Evolutionary conservation across 495 filamentous ascomycete genomes (phyloP).

Genomic region (Platismatia glauca): DNA sequence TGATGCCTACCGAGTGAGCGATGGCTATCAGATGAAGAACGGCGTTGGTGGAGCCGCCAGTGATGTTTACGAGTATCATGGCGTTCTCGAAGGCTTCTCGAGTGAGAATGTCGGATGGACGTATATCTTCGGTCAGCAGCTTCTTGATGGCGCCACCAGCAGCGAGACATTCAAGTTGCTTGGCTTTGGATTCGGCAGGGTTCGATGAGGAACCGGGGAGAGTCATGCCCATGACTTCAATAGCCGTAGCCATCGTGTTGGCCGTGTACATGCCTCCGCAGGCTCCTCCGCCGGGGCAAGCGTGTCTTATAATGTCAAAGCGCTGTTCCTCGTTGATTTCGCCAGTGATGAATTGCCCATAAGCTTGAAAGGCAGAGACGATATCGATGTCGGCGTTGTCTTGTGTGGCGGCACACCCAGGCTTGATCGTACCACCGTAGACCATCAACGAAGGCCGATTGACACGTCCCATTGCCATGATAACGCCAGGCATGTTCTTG

Average conservation of each 20-base stretch:
- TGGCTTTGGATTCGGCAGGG: constrained; percentile 78
- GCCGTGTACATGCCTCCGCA: constrained; percentile 99
- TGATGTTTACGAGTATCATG: constrained; percentile 91
- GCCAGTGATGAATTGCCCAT: constrained; percentile 87
- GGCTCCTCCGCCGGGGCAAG: constrained; percentile 86
- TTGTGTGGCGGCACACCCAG: constrained; percentile 67
- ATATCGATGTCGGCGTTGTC: constrained; percentile 80
- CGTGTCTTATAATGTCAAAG: constrained; percentile 89
- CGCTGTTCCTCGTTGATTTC: constrained; percentile 86
- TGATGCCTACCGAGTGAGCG: constrained; percentile 84
- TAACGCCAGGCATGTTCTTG: constrained; percentile 99
- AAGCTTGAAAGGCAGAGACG: constrained; percentile 94
- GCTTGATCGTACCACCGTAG: constrained; percentile 90
- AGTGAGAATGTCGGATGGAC: constrained; percentile 82
- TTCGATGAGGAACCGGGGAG: constrained; percentile 88
- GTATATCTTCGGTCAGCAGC: constrained; percentile 78
- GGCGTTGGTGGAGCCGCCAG: constrained; percentile 93
- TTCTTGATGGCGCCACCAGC: constrained; percentile 82
- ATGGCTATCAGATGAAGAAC: constrained; percentile 96
- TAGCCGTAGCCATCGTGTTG: constrained; percentile 97
- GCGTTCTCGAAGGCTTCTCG: constrained; percentile 91
- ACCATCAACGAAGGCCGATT: constrained; percentile 95
- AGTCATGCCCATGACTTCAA: constrained; percentile 93
- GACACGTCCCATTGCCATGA: constrained; percentile 95
- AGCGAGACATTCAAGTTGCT: constrained; percentile 75